Evolutionary conservation across 2,329 filamentous ascomycete species (phyloP).

Genomic region (Pseudocercospora fuligena): DNA sequence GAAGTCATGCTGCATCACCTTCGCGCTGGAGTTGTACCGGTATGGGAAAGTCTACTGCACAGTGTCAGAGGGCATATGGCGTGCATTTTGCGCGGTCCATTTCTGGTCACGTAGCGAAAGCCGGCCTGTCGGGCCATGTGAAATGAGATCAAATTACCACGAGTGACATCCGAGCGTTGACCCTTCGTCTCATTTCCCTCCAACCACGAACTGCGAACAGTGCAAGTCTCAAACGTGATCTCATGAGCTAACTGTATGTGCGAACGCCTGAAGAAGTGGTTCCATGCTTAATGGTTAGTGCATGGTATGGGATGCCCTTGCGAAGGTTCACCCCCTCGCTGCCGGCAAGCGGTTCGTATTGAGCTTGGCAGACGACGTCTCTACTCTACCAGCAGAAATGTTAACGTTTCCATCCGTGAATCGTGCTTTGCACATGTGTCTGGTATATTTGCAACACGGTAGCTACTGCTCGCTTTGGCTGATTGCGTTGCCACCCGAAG

Average conservation of each 20-base stretch:
- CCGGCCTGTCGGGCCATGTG: conserved; percentile 13
- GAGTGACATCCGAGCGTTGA: conserved; percentile 1
- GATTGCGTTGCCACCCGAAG: conserved; percentile 5
- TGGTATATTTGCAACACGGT: neutral
- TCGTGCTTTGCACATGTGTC: neutral
- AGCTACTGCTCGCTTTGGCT: neutral
- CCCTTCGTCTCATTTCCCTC: conserved; percentile 6
- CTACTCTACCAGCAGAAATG: conserved; percentile 5
- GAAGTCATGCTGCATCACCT: conserved; percentile 23
- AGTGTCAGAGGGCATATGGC: conserved; percentile 7
- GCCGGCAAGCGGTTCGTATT: conserved; percentile 9
- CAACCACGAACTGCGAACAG: neutral
- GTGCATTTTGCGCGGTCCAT: conserved; percentile 11
- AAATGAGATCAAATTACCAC: conserved; percentile 15
- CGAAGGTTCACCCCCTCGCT: conserved; percentile 7
- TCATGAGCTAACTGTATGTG: conserved; percentile 1
- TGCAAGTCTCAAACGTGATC: conserved; percentile 1
- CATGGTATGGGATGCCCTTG: neutral
- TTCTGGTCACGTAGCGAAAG: conserved; percentile 19
- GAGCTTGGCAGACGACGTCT: conserved; percentile 4
- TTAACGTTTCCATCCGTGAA: neutral
- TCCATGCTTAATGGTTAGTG: neutral
- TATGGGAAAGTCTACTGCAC: conserved; percentile 23
- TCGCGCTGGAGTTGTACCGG: conserved; percentile 28
- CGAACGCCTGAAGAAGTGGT: conserved; percentile 4